Base-by-base conservation (phyloP, 1,284 basidiomycete genomes). In the Coniferiporia sulphurascens region DNA sequence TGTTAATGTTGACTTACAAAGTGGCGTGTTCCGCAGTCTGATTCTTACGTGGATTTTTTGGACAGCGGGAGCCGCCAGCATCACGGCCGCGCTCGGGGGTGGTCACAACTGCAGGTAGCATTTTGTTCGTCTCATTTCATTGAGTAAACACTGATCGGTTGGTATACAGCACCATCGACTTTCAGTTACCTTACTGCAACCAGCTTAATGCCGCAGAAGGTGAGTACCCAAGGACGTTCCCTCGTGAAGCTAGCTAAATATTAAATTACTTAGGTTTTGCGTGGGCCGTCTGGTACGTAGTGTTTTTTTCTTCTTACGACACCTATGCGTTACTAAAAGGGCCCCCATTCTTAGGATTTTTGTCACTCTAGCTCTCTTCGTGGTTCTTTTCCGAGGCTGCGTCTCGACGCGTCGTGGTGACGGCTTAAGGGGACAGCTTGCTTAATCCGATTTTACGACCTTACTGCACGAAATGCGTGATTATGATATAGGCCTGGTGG, bases 21-120 rank as follows among this genome's bases (percentile, higher is more conserved):
- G n/a, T 58, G 7, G 13, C 35, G 22, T n/a, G 49, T 8, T 50
- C 17, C 19, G 27, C 62, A 89, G 84, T 70, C 67, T 87, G 61
- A 67, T 78, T 58, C 49, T 91, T 21, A 86, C 88, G 0, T 91
- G 87, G 85, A 74, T 86, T 12, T 75, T 87, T 57, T 89, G 86
- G 86, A 78, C 82, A 3, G 81, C 86, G 1, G 83, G 78, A 2
- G 85, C 87, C 2, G 84, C 85, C 2, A 79, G 84, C 17, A 79
- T 91, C 54, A 90, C 88, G 0, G 72, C 79, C 21, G 74, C 78
- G 41, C 74, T 89, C 27, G 83, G 84, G 13, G 88, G 88, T 21
- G 81, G 86, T 10, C 68, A 87, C 53, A 83, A 87, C 66, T 91
- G 88, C 80, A 68, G 66, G 85, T 84, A 41, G 15, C 15, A 3